Evolutionary conservation across 306 rosid species (phyloP).

Genomic region (Cicer cuneatum): DNA sequence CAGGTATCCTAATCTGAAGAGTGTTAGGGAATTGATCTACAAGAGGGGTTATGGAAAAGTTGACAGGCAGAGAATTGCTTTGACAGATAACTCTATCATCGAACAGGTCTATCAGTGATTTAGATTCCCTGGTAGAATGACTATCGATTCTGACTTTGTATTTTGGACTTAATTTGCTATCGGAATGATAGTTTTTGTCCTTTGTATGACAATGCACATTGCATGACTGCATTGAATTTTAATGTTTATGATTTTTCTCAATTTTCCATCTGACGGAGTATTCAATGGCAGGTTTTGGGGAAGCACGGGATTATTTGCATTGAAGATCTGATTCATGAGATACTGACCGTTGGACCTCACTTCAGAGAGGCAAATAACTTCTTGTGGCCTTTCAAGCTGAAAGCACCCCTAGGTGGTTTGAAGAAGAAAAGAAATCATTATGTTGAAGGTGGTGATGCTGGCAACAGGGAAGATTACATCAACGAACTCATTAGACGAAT

Average conservation of each 20-base stretch:
- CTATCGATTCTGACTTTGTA: too few relatives aligned
- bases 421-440: slow-evolving; percentile 83
- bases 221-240: background rate
- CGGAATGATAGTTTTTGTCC: background rate
- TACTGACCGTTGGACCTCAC: slow-evolving; percentile 77
- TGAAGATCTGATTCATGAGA: slow-evolving; percentile 84
- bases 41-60: slow-evolving; percentile 76
- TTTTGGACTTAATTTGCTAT: background rate
- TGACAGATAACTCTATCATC: slow-evolving; percentile 69
- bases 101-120: slow-evolving; percentile 56
- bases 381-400: slow-evolving; percentile 84
- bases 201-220: background rate
- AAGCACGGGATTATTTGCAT: slow-evolving; percentile 70
- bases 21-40: slow-evolving; percentile 73
- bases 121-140: background rate
- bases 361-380: slow-evolving; percentile 84
- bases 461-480: slow-evolving; percentile 69
- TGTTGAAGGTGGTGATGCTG: slow-evolving; percentile 87
- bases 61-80: slow-evolving; percentile 66
- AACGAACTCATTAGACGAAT: slow-evolving; percentile 82
- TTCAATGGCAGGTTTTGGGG: slow-evolving; percentile 62
- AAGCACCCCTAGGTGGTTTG: slow-evolving; percentile 79
- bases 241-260: background rate
- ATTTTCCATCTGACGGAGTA: background rate
- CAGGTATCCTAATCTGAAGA: slow-evolving; percentile 80